These are phyloP conservation scores for Pochonia chlamydosporia DNA, from an alignment of 2,329 filamentous ascomycete genomes.

Conservation along the genomic window DNA sequence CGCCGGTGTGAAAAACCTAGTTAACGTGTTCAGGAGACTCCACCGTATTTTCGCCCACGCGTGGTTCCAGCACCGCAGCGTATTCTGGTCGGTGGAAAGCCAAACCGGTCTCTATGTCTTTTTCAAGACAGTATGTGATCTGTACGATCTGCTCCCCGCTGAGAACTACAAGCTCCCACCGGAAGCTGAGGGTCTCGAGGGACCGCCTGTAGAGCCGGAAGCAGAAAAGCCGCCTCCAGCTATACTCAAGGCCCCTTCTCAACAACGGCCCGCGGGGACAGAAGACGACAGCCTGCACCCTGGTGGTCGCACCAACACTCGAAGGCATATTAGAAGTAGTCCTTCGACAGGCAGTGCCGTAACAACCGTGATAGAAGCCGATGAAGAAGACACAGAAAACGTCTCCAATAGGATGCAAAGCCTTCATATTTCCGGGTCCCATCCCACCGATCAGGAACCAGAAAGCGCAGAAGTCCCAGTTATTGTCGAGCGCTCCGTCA, in stretches of 20 bases:
- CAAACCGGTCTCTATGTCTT: constrained; percentile 91
- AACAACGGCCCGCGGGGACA: constrained; percentile 23
- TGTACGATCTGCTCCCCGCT: constrained; percentile 80
- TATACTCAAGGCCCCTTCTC: constrained; percentile 29
- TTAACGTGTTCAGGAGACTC: constrained; percentile 89
- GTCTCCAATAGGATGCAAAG: constrained; percentile 39
- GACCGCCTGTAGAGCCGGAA: constrained; percentile 35
- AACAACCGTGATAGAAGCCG: constrained; percentile 74
- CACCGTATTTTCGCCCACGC: constrained; percentile 98
- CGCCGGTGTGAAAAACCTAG: constrained; percentile 72
- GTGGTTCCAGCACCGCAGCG: constrained; percentile 93
- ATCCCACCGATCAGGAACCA: constrained; percentile 52
- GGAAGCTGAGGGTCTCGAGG: constrained; percentile 81
- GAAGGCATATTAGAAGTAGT: constrained; percentile 74
- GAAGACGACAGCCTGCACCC: constrained; percentile 47
- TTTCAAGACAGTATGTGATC: constrained; percentile 95
- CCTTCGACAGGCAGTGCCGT: constrained; percentile 75
- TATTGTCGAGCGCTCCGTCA: constrained; percentile 32
- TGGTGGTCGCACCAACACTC: constrained; percentile 62
- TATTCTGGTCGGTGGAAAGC: constrained; percentile 91
- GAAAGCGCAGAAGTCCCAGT: constrained; percentile 35
- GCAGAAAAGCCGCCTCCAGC: constrained; percentile 27
- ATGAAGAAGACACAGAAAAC: constrained; percentile 61
- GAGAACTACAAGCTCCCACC: constrained; percentile 95
- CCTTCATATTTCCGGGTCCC: constrained; percentile 43